Conservation (phyloP, 805 yeast species). For the Starmera amethionina region DNA sequence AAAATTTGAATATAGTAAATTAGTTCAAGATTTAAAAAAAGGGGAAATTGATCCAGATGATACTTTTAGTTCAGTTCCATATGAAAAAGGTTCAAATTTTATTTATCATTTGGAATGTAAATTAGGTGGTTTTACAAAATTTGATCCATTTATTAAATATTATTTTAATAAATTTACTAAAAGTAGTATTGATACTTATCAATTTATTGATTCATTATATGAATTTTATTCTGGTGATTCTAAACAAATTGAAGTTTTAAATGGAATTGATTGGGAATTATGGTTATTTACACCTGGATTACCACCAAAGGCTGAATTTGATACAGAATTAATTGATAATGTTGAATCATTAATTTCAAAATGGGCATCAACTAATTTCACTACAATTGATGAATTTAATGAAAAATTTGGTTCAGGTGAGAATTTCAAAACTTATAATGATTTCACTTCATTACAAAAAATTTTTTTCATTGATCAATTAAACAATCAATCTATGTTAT, state of each 20-base stretch:
- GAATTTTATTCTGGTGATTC: conserved; percentile 40
- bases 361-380: conserved; percentile 36
- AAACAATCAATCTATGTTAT: conserved; percentile 36
- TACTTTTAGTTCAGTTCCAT: conserved; percentile 79
- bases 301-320: conserved; percentile 82
- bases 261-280: conserved; percentile 71
- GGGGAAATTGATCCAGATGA: conserved; percentile 74
- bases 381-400: conserved; percentile 7
- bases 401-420: conserved; percentile 10
- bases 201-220: conserved; percentile 68
- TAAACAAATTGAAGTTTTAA: conserved; percentile 41
- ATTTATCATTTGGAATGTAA: conserved; percentile 62
- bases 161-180: conserved; percentile 66
- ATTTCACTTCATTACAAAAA: conserved; percentile 65
- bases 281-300: conserved; percentile 81
- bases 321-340: conserved; percentile 66
- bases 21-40: conserved; percentile 64
- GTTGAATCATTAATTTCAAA: conserved; percentile 54
- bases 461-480: conserved; percentile 72
- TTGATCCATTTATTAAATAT: conserved; percentile 72
- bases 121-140: conserved; percentile 53
- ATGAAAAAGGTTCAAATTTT: conserved; percentile 82
- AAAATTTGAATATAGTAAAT: conserved; percentile 41
- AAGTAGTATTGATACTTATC: conserved; percentile 69
- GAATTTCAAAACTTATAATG: conserved; percentile 27